Evolutionary conservation across 2,329 filamentous ascomycete species (phyloP), one percentile per base, ranked within the genome.

Genomic region (Xylaria sp.): DNA sequence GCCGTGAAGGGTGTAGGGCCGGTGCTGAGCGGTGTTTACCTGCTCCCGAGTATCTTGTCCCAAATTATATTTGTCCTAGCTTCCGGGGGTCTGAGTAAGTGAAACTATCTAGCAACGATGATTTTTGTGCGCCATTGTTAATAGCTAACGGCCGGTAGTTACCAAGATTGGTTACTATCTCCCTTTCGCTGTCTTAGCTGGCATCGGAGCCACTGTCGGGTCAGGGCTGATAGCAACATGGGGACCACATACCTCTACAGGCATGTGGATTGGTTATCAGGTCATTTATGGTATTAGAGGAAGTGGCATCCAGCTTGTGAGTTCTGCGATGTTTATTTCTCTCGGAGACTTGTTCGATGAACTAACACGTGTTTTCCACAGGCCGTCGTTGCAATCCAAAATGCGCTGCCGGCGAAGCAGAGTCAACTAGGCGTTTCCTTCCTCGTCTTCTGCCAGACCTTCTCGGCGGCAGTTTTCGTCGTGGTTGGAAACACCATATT

Each of bases 1-100:
- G 69, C 76, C 1, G 76, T 77, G 11, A 74, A 76, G 59, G 77
- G 78, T 1, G 74, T 74, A 23, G 71, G 70, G 0, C 74, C 77
- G 3, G 72, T 76, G 1, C 59, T 79, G 65, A 80, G 78, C 42
- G 78, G 77, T 38, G 74, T 80, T 4, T 76, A 78, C 59, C 71
- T 79, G 72, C 66, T 80, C 54, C 77, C 78, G 0, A 74, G 74
- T 46, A 77, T 75, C 31, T 23, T 74, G 38, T 74, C 76, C 77
- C 72, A 77, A 13, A 40, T 91, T n/a, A 84, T 88, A 0, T 89
- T 90, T 51, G 84, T 88, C 0, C 88, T 91, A 53, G 81, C 88
- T 5, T 74, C 74, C 1, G 77, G 77, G 17, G 65, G 23, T 6
- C 46, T 77, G 42, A 63, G 77, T 77, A 71, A 46, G 71, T 72